A percentile compares a stretch with the other conserved stretches of the same genome.
These are phyloP conservation scores for Fallopia convolvulus DNA, from an alignment of 148 eudicot species.

Conservation along the genomic window DNA sequence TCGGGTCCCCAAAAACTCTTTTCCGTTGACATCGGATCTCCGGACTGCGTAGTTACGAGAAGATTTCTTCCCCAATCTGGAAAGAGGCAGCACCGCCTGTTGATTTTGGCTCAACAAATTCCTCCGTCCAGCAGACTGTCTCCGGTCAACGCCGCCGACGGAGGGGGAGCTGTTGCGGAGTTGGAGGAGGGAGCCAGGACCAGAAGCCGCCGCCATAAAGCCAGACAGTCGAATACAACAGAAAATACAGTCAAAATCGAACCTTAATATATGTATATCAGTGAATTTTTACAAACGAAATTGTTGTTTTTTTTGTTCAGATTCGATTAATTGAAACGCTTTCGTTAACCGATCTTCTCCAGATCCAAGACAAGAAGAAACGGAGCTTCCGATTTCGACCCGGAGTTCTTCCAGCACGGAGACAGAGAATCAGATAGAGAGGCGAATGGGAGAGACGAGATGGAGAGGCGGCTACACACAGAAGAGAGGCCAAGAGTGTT, in stretches of 20 bases:
- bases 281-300: neutral
- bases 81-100: constrained; percentile 24
- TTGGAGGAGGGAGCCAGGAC: constrained; percentile 11
- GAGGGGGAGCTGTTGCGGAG: neutral
- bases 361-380: neutral
- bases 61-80: constrained; percentile 32
- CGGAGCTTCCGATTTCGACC: neutral
- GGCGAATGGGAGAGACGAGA: neutral
- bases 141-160: neutral
- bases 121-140: constrained; percentile 8
- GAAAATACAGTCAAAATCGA: neutral
- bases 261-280: neutral
- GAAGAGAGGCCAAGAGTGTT: neutral
- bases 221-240: neutral
- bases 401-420: neutral
- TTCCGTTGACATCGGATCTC: constrained; percentile 19
- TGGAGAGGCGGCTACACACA: constrained; percentile 6
- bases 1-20: constrained; percentile 23
- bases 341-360: neutral
- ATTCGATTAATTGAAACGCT: neutral
- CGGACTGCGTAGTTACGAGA: constrained; percentile 32
- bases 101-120: constrained; percentile 11
- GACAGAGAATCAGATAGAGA: neutral
- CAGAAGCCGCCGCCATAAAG: constrained; percentile 9
- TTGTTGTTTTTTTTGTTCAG: neutral